Conservation (phyloP, 805 yeast species). For the Wickerhamiella allomyrinae region DNA sequence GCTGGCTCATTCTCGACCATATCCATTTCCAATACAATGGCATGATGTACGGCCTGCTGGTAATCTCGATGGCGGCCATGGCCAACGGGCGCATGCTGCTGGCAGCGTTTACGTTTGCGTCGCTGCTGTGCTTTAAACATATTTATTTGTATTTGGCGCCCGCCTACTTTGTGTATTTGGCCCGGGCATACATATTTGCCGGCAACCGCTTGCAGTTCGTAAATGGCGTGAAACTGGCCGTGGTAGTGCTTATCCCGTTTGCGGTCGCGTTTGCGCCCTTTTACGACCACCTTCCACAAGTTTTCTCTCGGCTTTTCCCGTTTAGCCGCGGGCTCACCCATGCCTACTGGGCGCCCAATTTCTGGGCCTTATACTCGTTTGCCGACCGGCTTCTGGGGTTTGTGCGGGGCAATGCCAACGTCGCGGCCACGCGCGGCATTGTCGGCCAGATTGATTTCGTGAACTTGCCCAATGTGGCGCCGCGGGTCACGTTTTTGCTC, state of each 20-base stretch:
- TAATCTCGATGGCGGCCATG: conserved; percentile 61
- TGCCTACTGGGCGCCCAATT: conserved; percentile 98
- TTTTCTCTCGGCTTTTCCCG: conserved; percentile 68
- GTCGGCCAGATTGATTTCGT: conserved; percentile 83
- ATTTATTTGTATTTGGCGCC: conserved; percentile 89
- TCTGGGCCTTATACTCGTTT: conserved; percentile 91
- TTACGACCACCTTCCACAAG: conserved; percentile 46
- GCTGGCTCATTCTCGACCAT: conserved; percentile 79
- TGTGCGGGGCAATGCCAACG: conserved; percentile 20
- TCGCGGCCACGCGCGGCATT: conserved; percentile 61
- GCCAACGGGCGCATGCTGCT: conserved; percentile 39
- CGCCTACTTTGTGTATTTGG: conserved; percentile 67
- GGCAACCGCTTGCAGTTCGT: conserved; percentile 36
- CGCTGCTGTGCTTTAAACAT: conserved; percentile 82
- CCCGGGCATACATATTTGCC: conserved; percentile 53
- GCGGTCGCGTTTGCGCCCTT: conserved; percentile 69
- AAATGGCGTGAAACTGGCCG: conserved; percentile 47
- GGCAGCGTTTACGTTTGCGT: conserved; percentile 51
- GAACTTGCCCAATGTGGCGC: conserved; percentile 67
- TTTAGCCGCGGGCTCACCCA: conserved; percentile 91
- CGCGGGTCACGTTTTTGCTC: conserved; percentile 58
- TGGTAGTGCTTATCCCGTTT: conserved; percentile 44
- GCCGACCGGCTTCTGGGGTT: conserved; percentile 49
- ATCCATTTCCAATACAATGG: conserved; percentile 97
- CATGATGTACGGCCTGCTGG: conserved; percentile 71